A percentile compares a stretch with the other conserved stretches of the same genome.
Evolutionary conservation across 805 yeast genomes (phyloP).

Genomic region (Kodamaea fukazawae): DNA sequence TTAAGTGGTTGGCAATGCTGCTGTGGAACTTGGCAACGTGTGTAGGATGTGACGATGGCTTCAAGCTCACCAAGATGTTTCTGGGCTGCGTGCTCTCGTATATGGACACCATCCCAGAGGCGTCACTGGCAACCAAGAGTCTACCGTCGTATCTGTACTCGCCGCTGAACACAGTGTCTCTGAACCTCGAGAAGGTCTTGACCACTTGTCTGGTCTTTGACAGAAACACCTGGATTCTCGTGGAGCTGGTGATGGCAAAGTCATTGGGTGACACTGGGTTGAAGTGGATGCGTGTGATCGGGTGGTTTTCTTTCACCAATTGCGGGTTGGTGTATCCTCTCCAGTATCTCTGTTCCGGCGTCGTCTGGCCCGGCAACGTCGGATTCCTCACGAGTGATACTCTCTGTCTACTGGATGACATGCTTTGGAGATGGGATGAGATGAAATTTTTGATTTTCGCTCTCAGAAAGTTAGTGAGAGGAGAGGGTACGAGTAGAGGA

Average conservation of each 20-base stretch:
- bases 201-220: slow-evolving; percentile 91
- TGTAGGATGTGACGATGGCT: slow-evolving; percentile 83
- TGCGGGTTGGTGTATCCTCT: slow-evolving; percentile 80
- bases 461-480: too few relatives aligned
- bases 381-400: slow-evolving; percentile 67
- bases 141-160: slow-evolving; percentile 91
- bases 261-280: slow-evolving; percentile 85
- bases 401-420: slow-evolving; percentile 74
- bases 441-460: slow-evolving; percentile 1
- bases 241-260: slow-evolving; percentile 88
- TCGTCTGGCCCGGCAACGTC: slow-evolving; percentile 75
- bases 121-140: slow-evolving; percentile 90
- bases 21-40: slow-evolving; percentile 94
- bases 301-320: slow-evolving; percentile 87
- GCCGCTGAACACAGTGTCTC: slow-evolving; percentile 88
- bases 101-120: slow-evolving; percentile 87
- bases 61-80: slow-evolving; percentile 71
- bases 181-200: slow-evolving; percentile 82
- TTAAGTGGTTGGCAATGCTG: slow-evolving; percentile 63
- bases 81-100: slow-evolving; percentile 83
- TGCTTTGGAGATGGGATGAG: slow-evolving; percentile 22
- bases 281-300: slow-evolving; percentile 84
- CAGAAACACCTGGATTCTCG: slow-evolving; percentile 88
- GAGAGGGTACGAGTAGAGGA: too few relatives aligned
- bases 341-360: slow-evolving; percentile 95